phyloP scores from a whole-genome alignment of 208 protist species.

The Trypanosoma platydactyli region DNA sequence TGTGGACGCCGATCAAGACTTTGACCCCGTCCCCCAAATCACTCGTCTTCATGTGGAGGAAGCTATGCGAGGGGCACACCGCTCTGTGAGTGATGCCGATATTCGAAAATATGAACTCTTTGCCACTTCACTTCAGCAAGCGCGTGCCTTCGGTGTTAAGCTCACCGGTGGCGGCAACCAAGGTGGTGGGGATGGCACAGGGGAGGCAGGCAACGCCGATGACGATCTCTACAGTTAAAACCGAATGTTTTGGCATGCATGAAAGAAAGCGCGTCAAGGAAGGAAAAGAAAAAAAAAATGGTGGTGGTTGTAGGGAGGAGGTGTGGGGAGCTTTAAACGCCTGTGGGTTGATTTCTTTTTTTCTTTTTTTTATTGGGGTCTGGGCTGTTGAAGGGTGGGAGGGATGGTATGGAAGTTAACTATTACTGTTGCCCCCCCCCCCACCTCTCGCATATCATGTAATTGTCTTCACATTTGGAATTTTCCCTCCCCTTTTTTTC shows the following conservation, averaged over 20 bases:
- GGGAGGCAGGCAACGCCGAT: constrained; percentile 19
- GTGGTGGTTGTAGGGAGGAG: too few species aligned
- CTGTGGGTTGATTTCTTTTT: not conserved
- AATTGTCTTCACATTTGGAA: not conserved
- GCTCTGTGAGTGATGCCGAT: constrained; percentile 92
- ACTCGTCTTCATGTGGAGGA: constrained; percentile 91
- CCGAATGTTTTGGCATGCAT: not conserved
- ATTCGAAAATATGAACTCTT: constrained; percentile 94
- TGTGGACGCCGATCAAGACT: constrained; percentile 67
- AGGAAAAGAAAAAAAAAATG: too few species aligned
- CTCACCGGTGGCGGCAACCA: constrained; percentile 12
- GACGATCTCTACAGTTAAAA: constrained; percentile 38
- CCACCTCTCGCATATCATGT: too few species aligned
- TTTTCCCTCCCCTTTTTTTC: not conserved
- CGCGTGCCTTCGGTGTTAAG: constrained; percentile 57
- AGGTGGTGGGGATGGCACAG: constrained; percentile 3
- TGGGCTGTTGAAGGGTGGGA: not conserved
- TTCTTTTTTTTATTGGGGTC: not conserved
- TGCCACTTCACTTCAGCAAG: constrained; percentile 80
- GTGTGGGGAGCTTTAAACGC: not conserved
- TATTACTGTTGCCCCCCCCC: too few species aligned
- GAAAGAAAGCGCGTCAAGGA: not conserved
- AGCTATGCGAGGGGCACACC: constrained; percentile 86
- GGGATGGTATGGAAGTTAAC: constrained; percentile 13
- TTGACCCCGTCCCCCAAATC: constrained; percentile 90